A percentile compares a stretch with the other conserved stretches of the same genome.
phyloP scores from a whole-genome alignment of 2,329 filamentous ascomycete genomes.

The Beauveria bassiana region DNA sequence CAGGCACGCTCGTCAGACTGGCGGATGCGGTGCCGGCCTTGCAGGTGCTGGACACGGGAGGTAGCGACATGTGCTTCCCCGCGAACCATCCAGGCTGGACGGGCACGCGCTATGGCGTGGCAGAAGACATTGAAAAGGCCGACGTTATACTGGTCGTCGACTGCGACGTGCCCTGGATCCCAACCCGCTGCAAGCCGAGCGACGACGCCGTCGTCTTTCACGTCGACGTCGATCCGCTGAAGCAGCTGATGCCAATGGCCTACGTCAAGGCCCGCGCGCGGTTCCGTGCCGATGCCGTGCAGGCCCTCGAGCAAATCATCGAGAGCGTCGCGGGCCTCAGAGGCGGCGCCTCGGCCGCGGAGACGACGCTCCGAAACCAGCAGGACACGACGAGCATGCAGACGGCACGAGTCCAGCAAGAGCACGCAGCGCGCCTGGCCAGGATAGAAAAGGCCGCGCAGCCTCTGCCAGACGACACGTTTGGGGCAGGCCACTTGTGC shows the following conservation, averaged over 20 bases:
- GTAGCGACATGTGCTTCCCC: conserved; percentile 76
- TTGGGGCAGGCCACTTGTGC: conserved; percentile 33
- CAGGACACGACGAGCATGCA: conserved; percentile 10
- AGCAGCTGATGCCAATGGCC: conserved; percentile 66
- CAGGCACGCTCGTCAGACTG: conserved; percentile 55
- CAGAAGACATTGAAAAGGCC: conserved; percentile 65
- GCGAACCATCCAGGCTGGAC: conserved; percentile 60
- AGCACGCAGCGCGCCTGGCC: conserved; percentile 51
- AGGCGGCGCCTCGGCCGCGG: conserved; percentile 28
- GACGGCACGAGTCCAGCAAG: conserved; percentile 16
- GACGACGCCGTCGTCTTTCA: conserved; percentile 51
- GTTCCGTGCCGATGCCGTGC: conserved; percentile 58
- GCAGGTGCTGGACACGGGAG: conserved; percentile 66
- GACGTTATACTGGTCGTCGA: conserved; percentile 82
- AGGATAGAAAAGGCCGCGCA: conserved; percentile 48
- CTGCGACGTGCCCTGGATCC: conserved; percentile 90
- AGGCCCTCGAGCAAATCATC: conserved; percentile 62
- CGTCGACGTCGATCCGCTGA: conserved; percentile 58
- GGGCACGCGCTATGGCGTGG: conserved; percentile 65
- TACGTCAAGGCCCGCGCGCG: conserved; percentile 60
- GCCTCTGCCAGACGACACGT: conserved; percentile 50
- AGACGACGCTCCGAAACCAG: conserved; percentile 28
- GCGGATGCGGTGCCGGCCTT: conserved; percentile 61
- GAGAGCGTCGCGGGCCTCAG: conserved; percentile 41
- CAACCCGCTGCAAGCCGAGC: conserved; percentile 57